A percentile compares a stretch with the other conserved stretches of the same genome.
Evolutionary conservation across 2,329 filamentous ascomycete species (phyloP).

Genomic region (Penicillium janthinellum): DNA sequence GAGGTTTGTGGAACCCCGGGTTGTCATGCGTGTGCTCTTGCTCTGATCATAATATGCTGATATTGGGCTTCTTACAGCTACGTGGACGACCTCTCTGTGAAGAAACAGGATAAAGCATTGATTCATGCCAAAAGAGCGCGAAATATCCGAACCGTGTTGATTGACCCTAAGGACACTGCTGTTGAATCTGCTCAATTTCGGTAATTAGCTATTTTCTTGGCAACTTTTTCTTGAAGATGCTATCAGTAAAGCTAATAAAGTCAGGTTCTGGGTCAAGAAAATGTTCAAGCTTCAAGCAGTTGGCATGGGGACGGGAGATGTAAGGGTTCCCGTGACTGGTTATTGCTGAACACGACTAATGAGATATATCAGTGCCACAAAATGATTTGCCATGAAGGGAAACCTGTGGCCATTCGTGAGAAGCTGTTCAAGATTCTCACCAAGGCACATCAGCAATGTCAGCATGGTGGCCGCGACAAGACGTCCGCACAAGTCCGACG

Average conservation of each 20-base stretch:
- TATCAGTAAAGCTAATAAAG: constrained; percentile 1
- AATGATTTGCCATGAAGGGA: constrained; percentile 54
- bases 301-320: constrained; percentile 42
- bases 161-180: constrained; percentile 53
- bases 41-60: background rate
- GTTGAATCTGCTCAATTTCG: constrained; percentile 55
- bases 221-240: background rate
- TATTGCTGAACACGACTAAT: background rate
- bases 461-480: constrained; percentile 56
- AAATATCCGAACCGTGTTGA: constrained; percentile 51
- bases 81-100: constrained; percentile 52
- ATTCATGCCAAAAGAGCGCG: constrained; percentile 52
- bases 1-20: constrained; percentile 33
- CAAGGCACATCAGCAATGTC: constrained; percentile 52
- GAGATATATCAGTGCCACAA: constrained; percentile 35
- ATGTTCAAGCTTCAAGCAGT: constrained; percentile 53
- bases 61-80: constrained; percentile 39
- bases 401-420: constrained; percentile 56
- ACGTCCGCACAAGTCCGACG: constrained; percentile 55
- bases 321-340: constrained; percentile 25
- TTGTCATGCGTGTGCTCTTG: background rate
- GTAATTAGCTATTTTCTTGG: constrained; percentile 28
- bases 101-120: constrained; percentile 56
- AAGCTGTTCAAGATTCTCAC: constrained; percentile 55
- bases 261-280: constrained; percentile 56